These are phyloP conservation scores for Abrus pulchellus DNA, from an alignment of 306 rosid genomes.

Conservation along the genomic window DNA sequence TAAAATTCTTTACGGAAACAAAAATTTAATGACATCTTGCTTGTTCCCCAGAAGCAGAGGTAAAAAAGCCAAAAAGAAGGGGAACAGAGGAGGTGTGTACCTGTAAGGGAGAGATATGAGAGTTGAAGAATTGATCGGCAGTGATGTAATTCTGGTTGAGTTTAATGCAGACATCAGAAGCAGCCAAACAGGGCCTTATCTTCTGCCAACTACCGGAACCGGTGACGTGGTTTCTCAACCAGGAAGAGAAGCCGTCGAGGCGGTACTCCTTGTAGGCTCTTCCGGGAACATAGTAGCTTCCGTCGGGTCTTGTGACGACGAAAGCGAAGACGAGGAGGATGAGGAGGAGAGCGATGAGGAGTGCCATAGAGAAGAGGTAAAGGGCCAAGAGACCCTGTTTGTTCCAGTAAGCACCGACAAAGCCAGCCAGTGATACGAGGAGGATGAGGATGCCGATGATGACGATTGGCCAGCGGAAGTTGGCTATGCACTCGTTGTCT, in stretches of 20 bases:
- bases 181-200: slow-evolving; percentile 78
- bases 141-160: slow-evolving; percentile 63
- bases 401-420: slow-evolving; percentile 88
- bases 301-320: slow-evolving; percentile 72
- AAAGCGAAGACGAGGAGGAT: slow-evolving; percentile 76
- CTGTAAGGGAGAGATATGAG: slow-evolving; percentile 85
- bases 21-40: background rate
- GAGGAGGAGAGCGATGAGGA: slow-evolving; percentile 71
- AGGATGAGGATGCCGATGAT: slow-evolving; percentile 76
- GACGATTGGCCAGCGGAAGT: slow-evolving; percentile 82
- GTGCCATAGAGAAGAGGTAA: slow-evolving; percentile 86
- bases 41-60: slow-evolving; percentile 2
- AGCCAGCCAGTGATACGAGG: slow-evolving; percentile 78
- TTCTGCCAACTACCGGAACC: slow-evolving; percentile 66
- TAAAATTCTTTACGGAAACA: background rate
- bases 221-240: slow-evolving; percentile 75
- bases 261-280: slow-evolving; percentile 66
- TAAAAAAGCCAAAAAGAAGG: background rate
- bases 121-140: slow-evolving; percentile 70
- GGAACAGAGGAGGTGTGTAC: slow-evolving; percentile 37
- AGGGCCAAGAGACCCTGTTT: slow-evolving; percentile 76
- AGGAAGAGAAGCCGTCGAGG: slow-evolving; percentile 66
- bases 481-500: slow-evolving; percentile 78
- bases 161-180: slow-evolving; percentile 64
- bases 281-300: slow-evolving; percentile 67